Percentiles rank a stretch among this genome's conserved stretches.
These are phyloP conservation scores for Cynanchum wilfordii DNA, from an alignment of 257 asterid genomes.

Conservation along the genomic window DNA sequence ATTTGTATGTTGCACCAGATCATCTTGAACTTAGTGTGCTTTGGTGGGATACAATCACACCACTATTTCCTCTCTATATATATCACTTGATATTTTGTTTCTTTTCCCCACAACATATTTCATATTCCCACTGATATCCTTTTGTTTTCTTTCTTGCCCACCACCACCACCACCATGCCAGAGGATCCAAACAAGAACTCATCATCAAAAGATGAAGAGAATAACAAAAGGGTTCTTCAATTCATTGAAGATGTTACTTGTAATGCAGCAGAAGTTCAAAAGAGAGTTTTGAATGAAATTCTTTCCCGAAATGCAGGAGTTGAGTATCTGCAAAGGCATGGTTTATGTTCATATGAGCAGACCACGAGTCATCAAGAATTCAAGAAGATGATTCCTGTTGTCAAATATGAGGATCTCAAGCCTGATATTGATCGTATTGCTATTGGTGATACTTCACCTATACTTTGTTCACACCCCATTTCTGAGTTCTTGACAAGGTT, in stretches of 20 bases:
- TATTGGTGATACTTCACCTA: slow-evolving; percentile 63
- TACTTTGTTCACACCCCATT: slow-evolving; percentile 64
- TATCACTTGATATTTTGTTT: neutral
- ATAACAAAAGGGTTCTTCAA: slow-evolving; percentile 1
- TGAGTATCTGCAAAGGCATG: slow-evolving; percentile 5
- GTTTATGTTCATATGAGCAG: neutral
- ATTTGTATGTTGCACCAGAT: neutral
- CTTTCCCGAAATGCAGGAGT: neutral
- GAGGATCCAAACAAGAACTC: slow-evolving; percentile 10
- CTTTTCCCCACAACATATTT: neutral
- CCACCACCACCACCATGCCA: slow-evolving; percentile 3
- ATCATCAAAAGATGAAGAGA: neutral
- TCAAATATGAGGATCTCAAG: slow-evolving; percentile 60
- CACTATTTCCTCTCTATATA: slow-evolving; percentile 1
- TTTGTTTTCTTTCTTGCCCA: neutral
- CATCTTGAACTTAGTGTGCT: neutral
- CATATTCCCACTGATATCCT: neutral
- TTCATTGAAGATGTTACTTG: slow-evolving; percentile 3
- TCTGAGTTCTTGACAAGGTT: slow-evolving; percentile 80
- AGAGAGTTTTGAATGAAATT: slow-evolving; percentile 1
- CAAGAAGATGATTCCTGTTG: slow-evolving; percentile 55
- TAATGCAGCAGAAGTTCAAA: slow-evolving; percentile 2
- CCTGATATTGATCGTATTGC: slow-evolving; percentile 69
- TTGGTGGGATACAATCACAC: neutral
- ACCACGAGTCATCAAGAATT: slow-evolving; percentile 15